Evolutionary conservation across 805 yeast species (phyloP), one percentile per base, ranked within the genome.

Genomic region (Saccharomycopsis vini): DNA sequence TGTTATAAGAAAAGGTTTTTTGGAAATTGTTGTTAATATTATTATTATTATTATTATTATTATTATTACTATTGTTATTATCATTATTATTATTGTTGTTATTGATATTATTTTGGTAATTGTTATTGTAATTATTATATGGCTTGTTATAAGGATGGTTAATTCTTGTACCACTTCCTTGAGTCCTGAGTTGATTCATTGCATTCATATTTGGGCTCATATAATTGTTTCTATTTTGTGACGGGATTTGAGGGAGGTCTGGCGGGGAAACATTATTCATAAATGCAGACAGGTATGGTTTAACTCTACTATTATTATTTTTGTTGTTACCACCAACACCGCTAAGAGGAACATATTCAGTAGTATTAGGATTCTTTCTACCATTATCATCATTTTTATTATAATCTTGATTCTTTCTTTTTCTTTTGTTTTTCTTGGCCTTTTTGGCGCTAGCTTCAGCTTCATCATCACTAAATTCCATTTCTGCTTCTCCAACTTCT

Each of bases 381-480:
- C 18, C 6, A 18, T 32, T 21, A 5, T 7, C 35, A 35, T 34
- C 36, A 19, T 3, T 10, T 18, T 33, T 10, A 16, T 33, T 33
- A 19, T 5, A 22, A 24, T 24, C 34, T 15, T 39, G 29, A 18
- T 51, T 63, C 45, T 63, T 68, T 49, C 65, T 69, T 48, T 68
- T 71, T 53, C 73, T 76, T 61, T 75, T 74, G 46, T 72, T 73
- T 62, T 81, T 85, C 59, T 72, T 79, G 19, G 69, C 61, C 42
- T 72, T 74, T 57, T 82, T 89, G 36, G 74, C 75, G 29, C 75
- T 80, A 53, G 77, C 73, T 59, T 92, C 97, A 49, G 75, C 75
- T 57, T 90, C 97, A 61, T 92, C 97, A 59, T 92, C 97, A 1
- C 96, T 85, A 53, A 81, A 90, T 58, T 90, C 97, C 59, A 86